Evolutionary conservation across 768 basidiomycete genomes (phyloP), one percentile per base, ranked within the genome.

Genomic region (Daedalea quercina): DNA sequence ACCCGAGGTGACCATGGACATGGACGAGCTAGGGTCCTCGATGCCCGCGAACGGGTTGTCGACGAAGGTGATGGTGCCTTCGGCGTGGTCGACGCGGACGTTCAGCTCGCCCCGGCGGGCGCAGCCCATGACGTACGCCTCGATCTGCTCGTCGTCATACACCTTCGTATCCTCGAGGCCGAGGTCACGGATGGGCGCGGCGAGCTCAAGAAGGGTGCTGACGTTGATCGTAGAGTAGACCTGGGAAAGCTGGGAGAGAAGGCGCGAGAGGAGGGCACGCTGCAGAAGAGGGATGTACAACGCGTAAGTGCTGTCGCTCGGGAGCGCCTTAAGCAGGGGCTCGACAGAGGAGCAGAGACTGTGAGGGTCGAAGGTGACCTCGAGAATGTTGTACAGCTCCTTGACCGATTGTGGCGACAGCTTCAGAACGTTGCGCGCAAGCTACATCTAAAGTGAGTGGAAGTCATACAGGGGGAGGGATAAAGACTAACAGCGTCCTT

Each of bases 101-200:
- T 73, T 78, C 46, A 97, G 79, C 67, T 96, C 93, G 35, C 91
- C 90, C 8, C 87, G 81, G 44, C 86, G 81, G 42, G 91, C 90
- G 54, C 92, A 91, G 33, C 87, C 85, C 89, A 96, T 95, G 57
- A 98, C 73, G 69, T 95, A 97, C 3, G 88, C 87, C 70, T 98
- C 93, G 57, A 86, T 75, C 65, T 87, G 84, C 55, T 86, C 83
- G n/a, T 82, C 79, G 54, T 87, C 82, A 68, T 82, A 87, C 37
- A 64, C 61, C 26, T 52, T 60, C 17, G 74, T 70, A 3, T 74
- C 75, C 34, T 77, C 72, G 33, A 79, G 63, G 6, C 73, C 77
- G 1, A 73, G 72, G 12, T 79, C 80, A 50, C 76, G 77, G 19
- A 91, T 73, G 40, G 95, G 94, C 1, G 80, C 77, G 45, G 90